Conservation (phyloP, 148 eudicot species). For the Persicaria tinctoria region DNA sequence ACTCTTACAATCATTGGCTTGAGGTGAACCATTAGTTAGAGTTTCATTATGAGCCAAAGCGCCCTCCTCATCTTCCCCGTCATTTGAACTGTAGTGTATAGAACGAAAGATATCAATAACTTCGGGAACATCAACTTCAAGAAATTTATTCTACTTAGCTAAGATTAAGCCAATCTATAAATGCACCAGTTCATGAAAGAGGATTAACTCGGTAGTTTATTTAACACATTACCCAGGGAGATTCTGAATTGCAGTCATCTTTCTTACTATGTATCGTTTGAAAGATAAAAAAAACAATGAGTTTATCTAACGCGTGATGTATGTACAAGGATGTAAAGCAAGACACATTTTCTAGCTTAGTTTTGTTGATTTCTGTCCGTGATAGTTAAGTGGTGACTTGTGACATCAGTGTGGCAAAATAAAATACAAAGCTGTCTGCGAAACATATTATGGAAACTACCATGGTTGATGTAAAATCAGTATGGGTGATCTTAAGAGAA, state of each 20-base stretch:
- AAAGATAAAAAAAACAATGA: no score
- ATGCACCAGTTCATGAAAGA: background rate
- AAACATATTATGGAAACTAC: no score
- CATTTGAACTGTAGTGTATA: conserved; percentile 43
- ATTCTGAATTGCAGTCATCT: background rate
- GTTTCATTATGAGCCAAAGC: conserved; percentile 29
- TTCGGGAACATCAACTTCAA: background rate
- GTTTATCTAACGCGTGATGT: no score
- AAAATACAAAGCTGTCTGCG: no score
- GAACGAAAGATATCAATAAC: background rate
- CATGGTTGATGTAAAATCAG: no score
- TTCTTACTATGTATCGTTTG: background rate
- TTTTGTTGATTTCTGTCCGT: no score
- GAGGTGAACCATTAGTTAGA: conserved; percentile 25
- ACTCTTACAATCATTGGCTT: conserved; percentile 53
- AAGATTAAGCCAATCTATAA: background rate
- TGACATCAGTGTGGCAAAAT: no score
- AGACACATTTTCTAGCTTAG: no score
- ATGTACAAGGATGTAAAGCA: no score
- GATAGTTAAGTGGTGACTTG: no score
- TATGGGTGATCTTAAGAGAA: no score
- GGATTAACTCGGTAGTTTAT: background rate
- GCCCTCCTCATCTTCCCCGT: conserved; percentile 66
- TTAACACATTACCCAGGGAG: background rate
- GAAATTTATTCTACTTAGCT: background rate